Base-by-base conservation (phyloP, 2,329 filamentous ascomycete species). In the Gaeumannomyces sp. region DNA sequence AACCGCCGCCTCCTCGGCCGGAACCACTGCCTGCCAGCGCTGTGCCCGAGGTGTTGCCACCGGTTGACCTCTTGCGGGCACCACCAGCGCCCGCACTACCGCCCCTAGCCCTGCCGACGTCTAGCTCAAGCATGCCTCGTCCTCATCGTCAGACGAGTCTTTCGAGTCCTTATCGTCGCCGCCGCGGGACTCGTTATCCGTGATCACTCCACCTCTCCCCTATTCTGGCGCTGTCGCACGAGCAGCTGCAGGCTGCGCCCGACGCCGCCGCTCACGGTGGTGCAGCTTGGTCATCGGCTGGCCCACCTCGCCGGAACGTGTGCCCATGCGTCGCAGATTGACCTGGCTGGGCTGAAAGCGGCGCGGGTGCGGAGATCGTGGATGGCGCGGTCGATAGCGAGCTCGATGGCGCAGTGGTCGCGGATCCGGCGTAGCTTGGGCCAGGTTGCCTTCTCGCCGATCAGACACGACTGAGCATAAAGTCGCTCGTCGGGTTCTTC, bases 401-500 rank as follows among this genome's bases (percentile, higher is more conserved):
- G 78, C 74, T 98, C 94, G 64, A 97, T 92, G 3, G 93, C 91
- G 70, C 92, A 92, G 64, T 93, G 89, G 72, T 97, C 95, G 56
- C 91, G 84, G 70, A 98, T 90, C 16, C 92, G 87, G 68, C 89
- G 90, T 13, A 98, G 79, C 73, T 93, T 93, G 0, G 93, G 93
- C 94, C 93, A 98, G 0, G 93, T 96, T 3, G 94, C 93, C 65
- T 88, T 84, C 75, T 97, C 91, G 8, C 94, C 94, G 31, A 86
- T 83, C 8, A 92, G 78, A 71, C 90, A 90, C 11, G 91, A 89
- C 60, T 84, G 6, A 89, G 75, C 91, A 98, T 96, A 73, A 96
- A 98, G 5, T 93, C 91, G 0, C 87, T 79, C 0, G 90, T 93
- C 1, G 94, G 94, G 66, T 98, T 98, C 68, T 84, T 89, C 59